These are phyloP conservation scores for Zasmidium citrigriseum DNA, from an alignment of 2,329 filamentous ascomycete genomes.

Conservation along the genomic window DNA sequence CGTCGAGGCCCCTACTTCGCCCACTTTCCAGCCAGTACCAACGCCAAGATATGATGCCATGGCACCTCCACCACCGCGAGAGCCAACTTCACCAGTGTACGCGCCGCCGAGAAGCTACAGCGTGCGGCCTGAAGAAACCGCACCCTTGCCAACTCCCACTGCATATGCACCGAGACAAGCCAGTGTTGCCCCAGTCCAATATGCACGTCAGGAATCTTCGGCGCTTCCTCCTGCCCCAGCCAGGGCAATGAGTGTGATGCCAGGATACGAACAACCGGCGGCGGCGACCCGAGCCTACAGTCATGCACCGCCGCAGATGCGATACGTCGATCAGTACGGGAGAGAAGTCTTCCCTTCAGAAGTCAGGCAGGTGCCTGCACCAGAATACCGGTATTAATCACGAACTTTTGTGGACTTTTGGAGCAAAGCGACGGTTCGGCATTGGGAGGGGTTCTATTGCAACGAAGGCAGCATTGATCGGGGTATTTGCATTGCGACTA, in stretches of 20 bases:
- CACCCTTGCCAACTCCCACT: constrained; percentile 4
- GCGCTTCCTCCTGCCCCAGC: constrained; percentile 15
- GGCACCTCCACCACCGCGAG: constrained; percentile 32
- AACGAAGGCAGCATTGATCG: neutral
- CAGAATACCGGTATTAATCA: constrained; percentile 31
- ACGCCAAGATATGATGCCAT: constrained; percentile 20
- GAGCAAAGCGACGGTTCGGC: constrained; percentile 5
- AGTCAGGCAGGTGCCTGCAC: constrained; percentile 24
- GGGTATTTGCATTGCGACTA: neutral
- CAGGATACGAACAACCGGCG: constrained; percentile 27
- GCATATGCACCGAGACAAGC: constrained; percentile 27
- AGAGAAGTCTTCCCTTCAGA: constrained; percentile 31
- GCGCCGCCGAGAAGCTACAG: constrained; percentile 30
- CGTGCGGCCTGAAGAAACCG: constrained; percentile 57
- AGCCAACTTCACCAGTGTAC: constrained; percentile 28
- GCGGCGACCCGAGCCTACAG: constrained; percentile 14
- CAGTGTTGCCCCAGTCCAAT: constrained; percentile 46
- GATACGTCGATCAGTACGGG: constrained; percentile 46
- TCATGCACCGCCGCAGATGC: constrained; percentile 25
- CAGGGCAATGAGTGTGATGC: constrained; percentile 44
- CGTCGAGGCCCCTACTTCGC: constrained; percentile 27
- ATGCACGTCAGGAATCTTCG: constrained; percentile 30
- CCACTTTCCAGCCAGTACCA: constrained; percentile 27
- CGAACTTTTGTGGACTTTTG: constrained; percentile 1
- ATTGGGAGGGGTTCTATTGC: neutral